phyloP scores from a whole-genome alignment of 768 basidiomycete species.

The Phaeotremella fagi region DNA sequence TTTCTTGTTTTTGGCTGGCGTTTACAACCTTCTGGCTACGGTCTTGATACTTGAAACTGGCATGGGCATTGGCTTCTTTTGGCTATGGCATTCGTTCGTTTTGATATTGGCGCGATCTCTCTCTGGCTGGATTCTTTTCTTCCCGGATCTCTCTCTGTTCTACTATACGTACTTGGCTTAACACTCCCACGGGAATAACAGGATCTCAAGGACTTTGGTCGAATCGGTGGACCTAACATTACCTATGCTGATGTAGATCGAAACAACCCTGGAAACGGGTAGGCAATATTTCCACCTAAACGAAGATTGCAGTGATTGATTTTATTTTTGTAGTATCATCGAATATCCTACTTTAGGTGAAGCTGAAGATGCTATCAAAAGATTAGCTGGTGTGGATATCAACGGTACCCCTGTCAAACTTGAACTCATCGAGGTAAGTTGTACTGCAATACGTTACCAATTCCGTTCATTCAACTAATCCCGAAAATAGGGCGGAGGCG shows the following conservation, averaged over 20 bases:
- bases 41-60: no score
- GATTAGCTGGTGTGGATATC: conserved; percentile 78
- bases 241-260: conserved; percentile 94
- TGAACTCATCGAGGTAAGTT: conserved; percentile 18
- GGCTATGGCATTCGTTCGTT: not conserved
- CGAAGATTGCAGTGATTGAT: conserved; percentile 1
- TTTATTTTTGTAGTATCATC: conserved; percentile 71
- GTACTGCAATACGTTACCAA: not conserved
- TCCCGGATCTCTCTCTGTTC: not conserved
- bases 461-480: not conserved
- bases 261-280: conserved; percentile 82
- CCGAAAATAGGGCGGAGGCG: conserved; percentile 10
- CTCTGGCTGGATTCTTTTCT: not conserved
- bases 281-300: conserved; percentile 35
- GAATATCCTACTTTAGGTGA: conserved; percentile 86
- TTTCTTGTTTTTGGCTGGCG: no score
- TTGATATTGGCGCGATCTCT: not conserved
- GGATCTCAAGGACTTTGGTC: conserved; percentile 98
- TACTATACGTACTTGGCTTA: not conserved
- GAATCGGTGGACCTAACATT: conserved; percentile 77
- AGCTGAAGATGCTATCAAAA: conserved; percentile 86
- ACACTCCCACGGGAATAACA: conserved; percentile 45
- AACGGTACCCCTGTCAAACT: conserved; percentile 46
- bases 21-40: no score
- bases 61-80: no score